Conservation (phyloP, 441 rosid species). For the Euphorbia celastroides region DNA sequence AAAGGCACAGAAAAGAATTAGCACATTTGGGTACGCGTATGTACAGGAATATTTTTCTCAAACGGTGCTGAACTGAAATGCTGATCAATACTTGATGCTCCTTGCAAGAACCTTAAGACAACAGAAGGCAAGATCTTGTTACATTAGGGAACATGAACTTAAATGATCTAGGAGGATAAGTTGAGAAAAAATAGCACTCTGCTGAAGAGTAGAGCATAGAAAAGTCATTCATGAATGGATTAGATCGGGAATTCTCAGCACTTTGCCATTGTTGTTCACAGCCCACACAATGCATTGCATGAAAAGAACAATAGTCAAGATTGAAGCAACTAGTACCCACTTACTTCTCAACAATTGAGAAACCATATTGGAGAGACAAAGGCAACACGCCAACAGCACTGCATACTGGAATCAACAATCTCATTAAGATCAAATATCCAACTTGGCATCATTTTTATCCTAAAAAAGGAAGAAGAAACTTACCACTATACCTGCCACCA, state of each 20-base stretch:
- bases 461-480: constrained; percentile 21
- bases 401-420: constrained; percentile 62
- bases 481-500: constrained; percentile 99
- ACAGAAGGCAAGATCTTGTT: constrained; percentile 8
- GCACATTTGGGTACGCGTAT: constrained; percentile 30
- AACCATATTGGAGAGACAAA: constrained; percentile 87
- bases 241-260: neutral
- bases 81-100: constrained; percentile 87
- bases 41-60: constrained; percentile 86
- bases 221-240: neutral
- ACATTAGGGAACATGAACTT: constrained; percentile 2
- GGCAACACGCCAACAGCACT: constrained; percentile 98
- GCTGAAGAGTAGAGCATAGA: neutral
- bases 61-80: constrained; percentile 71
- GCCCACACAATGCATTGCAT: neutral
- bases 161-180: neutral
- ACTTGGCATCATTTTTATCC: constrained; percentile 10
- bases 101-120: constrained; percentile 69
- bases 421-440: constrained; percentile 18
- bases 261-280: constrained; percentile 16
- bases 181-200: constrained; percentile 5
- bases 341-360: constrained; percentile 81
- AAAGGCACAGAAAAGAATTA: neutral
- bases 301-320: neutral
- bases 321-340: constrained; percentile 29